phyloP scores from a whole-genome alignment of 805 yeast species.

The Sugiyamaella americana region DNA sequence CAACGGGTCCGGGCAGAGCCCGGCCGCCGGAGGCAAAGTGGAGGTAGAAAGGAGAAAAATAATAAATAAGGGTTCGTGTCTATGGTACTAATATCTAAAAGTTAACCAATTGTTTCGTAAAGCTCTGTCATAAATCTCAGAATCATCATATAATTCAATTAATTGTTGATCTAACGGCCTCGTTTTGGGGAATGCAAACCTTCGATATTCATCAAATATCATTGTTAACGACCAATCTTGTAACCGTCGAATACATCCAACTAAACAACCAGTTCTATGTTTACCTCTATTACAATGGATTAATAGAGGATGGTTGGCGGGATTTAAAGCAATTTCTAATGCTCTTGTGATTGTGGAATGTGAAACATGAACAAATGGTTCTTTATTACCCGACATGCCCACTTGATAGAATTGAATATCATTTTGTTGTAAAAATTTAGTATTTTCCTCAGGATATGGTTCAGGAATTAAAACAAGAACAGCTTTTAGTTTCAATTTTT shows the following conservation, averaged over 20 bases:
- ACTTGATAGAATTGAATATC: slow-evolving; percentile 72
- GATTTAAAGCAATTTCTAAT: slow-evolving; percentile 71
- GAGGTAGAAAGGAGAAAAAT: neutral
- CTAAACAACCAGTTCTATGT: slow-evolving; percentile 93
- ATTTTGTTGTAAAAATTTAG: slow-evolving; percentile 53
- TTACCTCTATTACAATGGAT: slow-evolving; percentile 96
- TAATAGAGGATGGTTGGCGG: slow-evolving; percentile 82
- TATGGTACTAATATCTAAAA: slow-evolving; percentile 34
- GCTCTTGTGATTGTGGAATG: slow-evolving; percentile 70
- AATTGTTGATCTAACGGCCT: slow-evolving; percentile 94
- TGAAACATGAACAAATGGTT: slow-evolving; percentile 69
- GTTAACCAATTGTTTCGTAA: slow-evolving; percentile 55
- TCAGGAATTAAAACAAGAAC: slow-evolving; percentile 85
- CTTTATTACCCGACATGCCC: slow-evolving; percentile 93
- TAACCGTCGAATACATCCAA: slow-evolving; percentile 82
- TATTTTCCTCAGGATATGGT: slow-evolving; percentile 76
- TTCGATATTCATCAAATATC: slow-evolving; percentile 91
- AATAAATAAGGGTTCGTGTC: slow-evolving; percentile 2
- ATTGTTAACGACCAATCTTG: slow-evolving; percentile 92
- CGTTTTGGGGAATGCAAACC: slow-evolving; percentile 92
- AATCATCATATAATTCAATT: slow-evolving; percentile 79
- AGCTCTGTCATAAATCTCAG: slow-evolving; percentile 53
- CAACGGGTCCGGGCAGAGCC: neutral
- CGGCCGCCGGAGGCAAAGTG: neutral
- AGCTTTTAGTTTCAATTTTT: slow-evolving; percentile 58